Evolutionary conservation across 2,329 filamentous ascomycete genomes (phyloP), one percentile per base, ranked within the genome.

Genomic region (Diplodia corticola): DNA sequence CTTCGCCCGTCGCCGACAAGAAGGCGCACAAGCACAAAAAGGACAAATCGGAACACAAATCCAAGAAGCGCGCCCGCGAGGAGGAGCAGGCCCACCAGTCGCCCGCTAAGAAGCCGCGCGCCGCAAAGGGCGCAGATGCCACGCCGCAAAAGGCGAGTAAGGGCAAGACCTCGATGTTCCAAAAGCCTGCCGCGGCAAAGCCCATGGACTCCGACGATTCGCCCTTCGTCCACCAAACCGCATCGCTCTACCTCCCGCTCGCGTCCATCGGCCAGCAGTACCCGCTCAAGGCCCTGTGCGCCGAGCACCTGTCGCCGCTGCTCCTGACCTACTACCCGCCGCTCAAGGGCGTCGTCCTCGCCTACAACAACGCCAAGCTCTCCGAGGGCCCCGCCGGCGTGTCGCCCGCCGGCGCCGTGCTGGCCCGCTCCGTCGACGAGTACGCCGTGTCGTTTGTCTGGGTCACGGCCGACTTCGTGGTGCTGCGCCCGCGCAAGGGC

Each of bases 381-480:
- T 86, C 87, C 1, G 86, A 89, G 68, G 75, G 79, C 4, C 85
- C 89, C 0, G 46, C 10, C 48, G 46, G 37, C 10, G 40, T 33
- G 5, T 33, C 30, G 2, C n/a, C 5, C 33, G 5, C 10, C 35
- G 33, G 9, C 15, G 46, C 50, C 22, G 65, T 66, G 37, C 59
- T 64, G 57, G 66, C 53, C 68, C 67, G 67, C 51, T 55, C 68
- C 35, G 69, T 76, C 35, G 74, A 78, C 78, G 95, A 98, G 79
- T 96, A 93, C 74, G 92, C 91, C 7, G 91, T 92, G 26, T 89
- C 89, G 24, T 97, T 91, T 74, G 87, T 91, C 55, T 98, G 94
- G 89, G 86, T 96, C 24, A 97, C 92, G 0, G 92, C 90, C 1
- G 92, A 96, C 24, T 90, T 97, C 69, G 83, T 96, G 51, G 81